Evolutionary conservation across 2,329 filamentous ascomycete species (phyloP).

Genomic region (Fusarium incarnatum): DNA sequence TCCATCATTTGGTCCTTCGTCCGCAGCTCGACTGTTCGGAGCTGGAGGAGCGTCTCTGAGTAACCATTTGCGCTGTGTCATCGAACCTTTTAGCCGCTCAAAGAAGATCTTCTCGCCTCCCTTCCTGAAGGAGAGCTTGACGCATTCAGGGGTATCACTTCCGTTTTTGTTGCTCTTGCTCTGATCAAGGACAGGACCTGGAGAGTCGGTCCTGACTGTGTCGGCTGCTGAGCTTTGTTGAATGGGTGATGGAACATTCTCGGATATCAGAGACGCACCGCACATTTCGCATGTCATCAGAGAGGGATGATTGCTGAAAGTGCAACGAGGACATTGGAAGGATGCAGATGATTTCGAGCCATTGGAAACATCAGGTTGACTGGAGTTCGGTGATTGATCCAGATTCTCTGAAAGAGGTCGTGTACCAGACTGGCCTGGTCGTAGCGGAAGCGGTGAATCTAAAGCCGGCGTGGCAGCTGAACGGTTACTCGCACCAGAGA

Average conservation of each 20-base stretch:
- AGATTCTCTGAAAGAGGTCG: constrained; percentile 20
- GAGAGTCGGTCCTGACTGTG: constrained; percentile 74
- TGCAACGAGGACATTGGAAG: constrained; percentile 85
- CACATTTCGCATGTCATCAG: constrained; percentile 91
- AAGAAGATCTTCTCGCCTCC: constrained; percentile 92
- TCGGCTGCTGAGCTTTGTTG: constrained; percentile 53
- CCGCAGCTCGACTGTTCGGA: constrained; percentile 64
- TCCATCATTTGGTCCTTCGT: constrained; percentile 51
- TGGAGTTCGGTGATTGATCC: constrained; percentile 4
- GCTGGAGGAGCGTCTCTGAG: constrained; percentile 89
- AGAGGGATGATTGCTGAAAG: constrained; percentile 92
- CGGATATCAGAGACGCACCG: constrained; percentile 76
- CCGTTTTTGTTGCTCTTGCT: constrained; percentile 48
- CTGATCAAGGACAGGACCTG: constrained; percentile 73
- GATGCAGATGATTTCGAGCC: constrained; percentile 48
- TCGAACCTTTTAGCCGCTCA: constrained; percentile 86
- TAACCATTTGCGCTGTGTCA: constrained; percentile 96
- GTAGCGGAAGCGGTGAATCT: constrained; percentile 48
- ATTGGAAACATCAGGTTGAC: constrained; percentile 4
- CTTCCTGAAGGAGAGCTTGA: constrained; percentile 91
- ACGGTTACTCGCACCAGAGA: constrained; percentile 76
- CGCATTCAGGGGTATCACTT: constrained; percentile 74
- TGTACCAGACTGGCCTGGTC: constrained; percentile 39
- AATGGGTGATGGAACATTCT: constrained; percentile 53
- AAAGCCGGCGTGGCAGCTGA: constrained; percentile 32